Base-by-base conservation (phyloP, 768 basidiomycete genomes). In the Lepiota subincarnata region DNA sequence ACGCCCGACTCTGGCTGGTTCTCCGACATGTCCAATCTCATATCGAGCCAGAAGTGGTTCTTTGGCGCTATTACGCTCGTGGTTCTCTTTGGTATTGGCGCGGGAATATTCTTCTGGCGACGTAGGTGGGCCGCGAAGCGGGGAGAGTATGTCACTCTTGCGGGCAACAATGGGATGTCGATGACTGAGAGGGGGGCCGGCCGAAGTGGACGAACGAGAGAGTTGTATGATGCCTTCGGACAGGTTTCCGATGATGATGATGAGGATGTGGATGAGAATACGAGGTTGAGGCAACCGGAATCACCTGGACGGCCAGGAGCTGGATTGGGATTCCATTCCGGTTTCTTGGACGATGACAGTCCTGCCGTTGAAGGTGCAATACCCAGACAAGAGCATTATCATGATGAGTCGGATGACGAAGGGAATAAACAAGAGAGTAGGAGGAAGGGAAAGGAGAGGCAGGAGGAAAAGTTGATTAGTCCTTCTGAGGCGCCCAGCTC, bases 171-270 rank as follows among this genome's bases (percentile, higher is more conserved):
- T 48, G 87, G 87, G 46, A 68, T 95, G 50, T 82, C 84, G 6
- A 92, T 98, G 92, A 82, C 79, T 16, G 68, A 73, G 24, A 54
- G 68, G 19, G 59, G 62, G 18, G 59, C 65, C 28, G 71, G 62
- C 26, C 66, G 76, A 19, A 77, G 35, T 77, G 85, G 46, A 70
- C 71, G 16, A 16, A 89, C 93, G 46, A 88, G 88, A 71, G 96
- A 98, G 69, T 65, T 99, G 57, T 98, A 98, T 62, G 94, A 98
- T 68, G 95, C 96, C 14, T 98, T 98, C 70, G 93, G 92, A 34
- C 92, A 93, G 63, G 78, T 85, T 22, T 88, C 86, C 26, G 93
- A 92, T 56, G 88, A 91, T 41, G 87, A 86, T 13, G 85, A 90
- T 28, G 84, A 84, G 16, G 86, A 88, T 54, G 83, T 72, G 12